phyloP scores from a whole-genome alignment of 306 rosid species.

The Citrullus colocynthis region DNA sequence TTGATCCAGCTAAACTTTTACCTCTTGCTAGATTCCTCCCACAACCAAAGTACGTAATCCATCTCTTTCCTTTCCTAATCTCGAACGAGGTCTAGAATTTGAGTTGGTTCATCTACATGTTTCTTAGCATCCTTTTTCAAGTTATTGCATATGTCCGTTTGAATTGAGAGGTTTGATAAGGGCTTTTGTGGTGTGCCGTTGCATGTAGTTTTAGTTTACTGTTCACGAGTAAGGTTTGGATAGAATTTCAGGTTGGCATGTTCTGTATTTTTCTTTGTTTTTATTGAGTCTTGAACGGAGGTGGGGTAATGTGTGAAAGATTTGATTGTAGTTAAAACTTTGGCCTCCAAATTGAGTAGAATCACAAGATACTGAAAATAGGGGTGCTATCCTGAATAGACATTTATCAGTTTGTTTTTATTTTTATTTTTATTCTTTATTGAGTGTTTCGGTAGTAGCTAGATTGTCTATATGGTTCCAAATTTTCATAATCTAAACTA shows the following conservation, averaged over 20 bases:
- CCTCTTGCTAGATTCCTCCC: constrained; percentile 96
- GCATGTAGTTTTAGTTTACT: background rate
- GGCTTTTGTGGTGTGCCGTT: background rate
- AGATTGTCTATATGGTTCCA: background rate
- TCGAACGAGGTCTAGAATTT: background rate
- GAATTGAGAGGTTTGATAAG: background rate
- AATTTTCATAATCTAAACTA: background rate
- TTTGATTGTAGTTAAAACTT: background rate
- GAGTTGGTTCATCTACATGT: background rate
- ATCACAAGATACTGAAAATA: background rate
- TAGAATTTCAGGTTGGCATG: background rate
- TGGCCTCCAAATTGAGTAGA: background rate
- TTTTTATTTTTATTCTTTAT: background rate
- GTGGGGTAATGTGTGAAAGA: background rate
- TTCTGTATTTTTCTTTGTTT: background rate
- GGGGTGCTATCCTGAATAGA: background rate
- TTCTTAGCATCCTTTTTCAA: background rate
- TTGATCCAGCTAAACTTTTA: constrained; percentile 83
- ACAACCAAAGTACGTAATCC: constrained; percentile 68
- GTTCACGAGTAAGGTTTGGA: background rate
- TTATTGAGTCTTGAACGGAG: background rate
- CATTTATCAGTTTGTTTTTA: background rate
- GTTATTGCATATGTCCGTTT: background rate
- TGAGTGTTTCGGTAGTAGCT: background rate
- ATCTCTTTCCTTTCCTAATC: background rate